A percentile compares a stretch with the other conserved stretches of the same genome.
Conservation (phyloP, 2,329 filamentous ascomycete genomes). For the Passalora sequoiae region DNA sequence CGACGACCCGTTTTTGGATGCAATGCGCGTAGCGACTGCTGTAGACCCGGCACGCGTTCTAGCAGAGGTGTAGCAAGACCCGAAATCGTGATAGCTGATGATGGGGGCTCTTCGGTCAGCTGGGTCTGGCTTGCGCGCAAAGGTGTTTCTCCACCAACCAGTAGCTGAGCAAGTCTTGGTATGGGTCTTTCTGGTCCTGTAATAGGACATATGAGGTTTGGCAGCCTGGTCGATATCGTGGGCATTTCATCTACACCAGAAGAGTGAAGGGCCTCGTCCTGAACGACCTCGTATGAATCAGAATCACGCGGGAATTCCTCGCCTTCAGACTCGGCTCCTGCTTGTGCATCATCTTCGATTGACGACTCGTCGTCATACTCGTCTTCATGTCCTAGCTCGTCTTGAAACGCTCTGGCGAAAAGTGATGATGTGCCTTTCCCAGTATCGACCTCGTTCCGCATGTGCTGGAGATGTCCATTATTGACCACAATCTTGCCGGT, state of each 20-base stretch:
- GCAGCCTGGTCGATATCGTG: not conserved
- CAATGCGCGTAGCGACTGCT: conserved; percentile 14
- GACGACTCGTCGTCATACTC: conserved; percentile 32
- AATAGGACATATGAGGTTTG: not conserved
- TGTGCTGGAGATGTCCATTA: conserved; percentile 73
- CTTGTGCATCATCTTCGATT: conserved; percentile 28
- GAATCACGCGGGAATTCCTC: conserved; percentile 6
- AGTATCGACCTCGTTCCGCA: conserved; percentile 54
- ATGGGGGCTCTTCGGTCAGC: not conserved
- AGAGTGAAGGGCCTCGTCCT: conserved; percentile 4
- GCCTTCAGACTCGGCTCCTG: conserved; percentile 14
- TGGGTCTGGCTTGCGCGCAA: conserved; percentile 4
- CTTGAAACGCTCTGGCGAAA: conserved; percentile 31
- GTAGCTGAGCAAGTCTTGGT: conserved; percentile 19
- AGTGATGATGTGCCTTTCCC: conserved; percentile 33
- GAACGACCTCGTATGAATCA: conserved; percentile 1
- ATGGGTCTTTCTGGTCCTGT: conserved; percentile 10
- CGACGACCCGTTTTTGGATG: conserved; percentile 12
- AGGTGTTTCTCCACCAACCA: conserved; percentile 14
- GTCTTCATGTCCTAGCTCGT: conserved; percentile 32
- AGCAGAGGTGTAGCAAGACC: conserved; percentile 3
- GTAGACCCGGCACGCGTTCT: conserved; percentile 15
- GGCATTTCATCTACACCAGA: not conserved
- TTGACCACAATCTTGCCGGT: conserved; percentile 81
- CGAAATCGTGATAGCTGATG: conserved; percentile 2